Evolutionary conservation across 208 protist genomes (phyloP), one percentile per base, ranked within the genome.

Genomic region (Acanthamoeba triangularis): DNA sequence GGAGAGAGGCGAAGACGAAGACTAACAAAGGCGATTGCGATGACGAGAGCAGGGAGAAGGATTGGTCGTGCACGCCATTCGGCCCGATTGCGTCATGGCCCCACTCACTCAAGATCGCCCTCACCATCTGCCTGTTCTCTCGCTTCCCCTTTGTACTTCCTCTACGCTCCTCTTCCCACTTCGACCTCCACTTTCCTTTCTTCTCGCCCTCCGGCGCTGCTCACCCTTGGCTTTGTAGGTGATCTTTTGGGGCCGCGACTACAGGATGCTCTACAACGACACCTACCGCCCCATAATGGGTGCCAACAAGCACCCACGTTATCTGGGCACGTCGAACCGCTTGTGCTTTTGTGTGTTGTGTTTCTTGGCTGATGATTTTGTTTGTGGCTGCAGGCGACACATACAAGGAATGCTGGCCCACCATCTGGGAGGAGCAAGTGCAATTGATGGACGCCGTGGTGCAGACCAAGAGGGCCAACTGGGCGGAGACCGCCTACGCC

Each of bases 211-310:
- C 23, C 23, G n/a, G n/a, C 59, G 28, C 28, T n/a, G 28, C 59
- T n/a, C 28, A 41, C 28, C 7, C 23, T 82, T 49, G 18, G 44
- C 5, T n/a, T 3, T 1, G 7, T 35, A 85, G 78, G 78, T 59
- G 44, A 92, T 92, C 49, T 74, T 92, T 33, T 92, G 85, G 85
- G 54, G 85, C 18, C 85, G 28, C 13, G 85, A 92, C 25, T 92
- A 92, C 33, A 3, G 52, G 13, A 35, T 74, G 20, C 61, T 92
- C 33, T 92, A 92, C 59, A 92, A 92, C 35, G 85, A 92, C 59
- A 54, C 54, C 59, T 92, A 92, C 59, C 16, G 13, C 0, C 35
- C 85, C 30, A 52, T 74, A 7, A 72, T 92, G 85, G 85, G 85
- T 14, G 59, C 61, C 61, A 67, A 1, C 23, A 92, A 92, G 56